Percentiles rank a stretch among this genome's conserved stretches.
phyloP scores from a whole-genome alignment of 2,329 filamentous ascomycete species.

The Trichoderma endophyticum region DNA sequence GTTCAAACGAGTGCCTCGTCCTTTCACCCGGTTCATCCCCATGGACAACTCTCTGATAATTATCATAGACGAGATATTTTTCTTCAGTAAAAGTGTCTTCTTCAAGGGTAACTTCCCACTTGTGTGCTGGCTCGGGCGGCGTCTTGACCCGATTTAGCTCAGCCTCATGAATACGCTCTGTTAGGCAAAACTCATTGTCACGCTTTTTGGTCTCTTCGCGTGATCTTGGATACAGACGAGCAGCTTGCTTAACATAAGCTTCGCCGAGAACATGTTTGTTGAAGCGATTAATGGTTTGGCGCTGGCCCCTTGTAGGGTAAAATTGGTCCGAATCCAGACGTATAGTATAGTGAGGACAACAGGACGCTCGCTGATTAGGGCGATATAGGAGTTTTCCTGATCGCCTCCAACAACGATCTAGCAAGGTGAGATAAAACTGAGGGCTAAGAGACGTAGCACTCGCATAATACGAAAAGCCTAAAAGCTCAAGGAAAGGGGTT shows the following conservation, averaged over 20 bases:
- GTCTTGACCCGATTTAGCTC: slow-evolving; percentile 55
- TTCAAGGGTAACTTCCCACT: slow-evolving; percentile 68
- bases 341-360: slow-evolving; percentile 89
- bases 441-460: slow-evolving; percentile 59
- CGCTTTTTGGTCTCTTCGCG: slow-evolving; percentile 63
- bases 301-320: slow-evolving; percentile 66
- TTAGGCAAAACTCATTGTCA: slow-evolving; percentile 65
- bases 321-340: slow-evolving; percentile 65
- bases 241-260: slow-evolving; percentile 61
- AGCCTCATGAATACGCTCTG: slow-evolving; percentile 65
- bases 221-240: slow-evolving; percentile 62
- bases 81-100: slow-evolving; percentile 68
- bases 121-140: slow-evolving; percentile 63
- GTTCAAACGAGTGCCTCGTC: slow-evolving; percentile 58
- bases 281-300: slow-evolving; percentile 74
- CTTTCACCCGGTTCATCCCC: slow-evolving; percentile 61
- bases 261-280: slow-evolving; percentile 69
- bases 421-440: slow-evolving; percentile 65
- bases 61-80: slow-evolving; percentile 68
- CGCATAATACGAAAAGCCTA: slow-evolving; percentile 73
- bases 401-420: slow-evolving; percentile 76
- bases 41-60: slow-evolving; percentile 74
- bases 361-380: slow-evolving; percentile 73
- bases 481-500: slow-evolving; percentile 4
- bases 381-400: slow-evolving; percentile 71